Evolutionary conservation across 805 yeast genomes (phyloP), one percentile per base, ranked within the genome.

Genomic region (Metschnikowia anglica): DNA sequence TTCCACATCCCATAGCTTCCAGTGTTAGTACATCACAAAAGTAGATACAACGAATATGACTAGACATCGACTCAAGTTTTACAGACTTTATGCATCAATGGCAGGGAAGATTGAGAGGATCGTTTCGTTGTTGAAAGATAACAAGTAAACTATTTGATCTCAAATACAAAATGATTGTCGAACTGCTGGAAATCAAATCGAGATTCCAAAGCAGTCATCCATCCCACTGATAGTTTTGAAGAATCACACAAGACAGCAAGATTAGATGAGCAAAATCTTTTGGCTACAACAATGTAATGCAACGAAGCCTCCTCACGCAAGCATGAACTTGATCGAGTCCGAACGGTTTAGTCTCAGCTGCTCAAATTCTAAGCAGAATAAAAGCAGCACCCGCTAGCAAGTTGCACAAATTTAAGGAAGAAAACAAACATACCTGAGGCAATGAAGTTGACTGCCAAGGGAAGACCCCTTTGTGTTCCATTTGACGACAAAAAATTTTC

Each of bases 1-100:
- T 79, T 62, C 97, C 97, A 65, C 88, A 85, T 39, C 97, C 97
- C 83, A 88, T 73, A 36, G 87, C 93, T 84, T 25, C 15, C 17
- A n/a, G 2, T 27, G 52, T 51, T 51, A 51, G 55, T 51, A 44
- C 16, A 17, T 18, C 11, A 23, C 26, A 23, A 11, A 20, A 34
- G 4, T 13, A 13, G 37, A n/a, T 26, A 26, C 29, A 5, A 25
- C n/a, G n/a, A 26, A n/a, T n/a, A 26, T 26, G 15, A 26, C 3
- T n/a, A 26, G 12, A 12, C 25, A 23, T 23, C 10, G 25, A 13
- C 11, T 9, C 16, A n/a, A n/a, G n/a, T n/a, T n/a, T n/a, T n/a
- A n/a, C n/a, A n/a, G n/a, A n/a, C n/a, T n/a, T n/a, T n/a, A n/a
- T n/a, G n/a, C n/a, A n/a, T n/a, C n/a, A n/a, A n/a, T n/a, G n/a